These are phyloP conservation scores for Coriolopsis trogii DNA, from an alignment of 1,284 basidiomycete genomes.

Conservation along the genomic window DNA sequence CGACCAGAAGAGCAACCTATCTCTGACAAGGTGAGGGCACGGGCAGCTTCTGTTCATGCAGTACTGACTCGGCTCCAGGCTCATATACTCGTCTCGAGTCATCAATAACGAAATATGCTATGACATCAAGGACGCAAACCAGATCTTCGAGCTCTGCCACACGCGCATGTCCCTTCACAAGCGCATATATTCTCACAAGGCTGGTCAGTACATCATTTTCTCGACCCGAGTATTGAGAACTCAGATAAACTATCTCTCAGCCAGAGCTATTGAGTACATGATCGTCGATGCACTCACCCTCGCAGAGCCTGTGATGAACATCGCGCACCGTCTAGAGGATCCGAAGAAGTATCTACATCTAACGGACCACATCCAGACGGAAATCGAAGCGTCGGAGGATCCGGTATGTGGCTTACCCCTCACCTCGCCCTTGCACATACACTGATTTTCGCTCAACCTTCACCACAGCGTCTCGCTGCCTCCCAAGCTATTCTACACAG, in stretches of 20 bases:
- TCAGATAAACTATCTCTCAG: conserved; percentile 36
- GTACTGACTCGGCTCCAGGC: conserved; percentile 39
- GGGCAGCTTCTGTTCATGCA: neutral
- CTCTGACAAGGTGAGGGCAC: conserved; percentile 46
- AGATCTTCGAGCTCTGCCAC: conserved; percentile 71
- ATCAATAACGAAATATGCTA: conserved; percentile 76
- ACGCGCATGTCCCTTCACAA: conserved; percentile 78
- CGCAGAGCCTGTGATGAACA: conserved; percentile 64
- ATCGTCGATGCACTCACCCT: conserved; percentile 69
- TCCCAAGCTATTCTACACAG: conserved; percentile 63
- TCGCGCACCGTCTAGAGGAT: conserved; percentile 57
- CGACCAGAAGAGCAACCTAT: conserved; percentile 63
- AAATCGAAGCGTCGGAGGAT: conserved; percentile 55
- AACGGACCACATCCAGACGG: conserved; percentile 65
- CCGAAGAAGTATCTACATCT: conserved; percentile 63
- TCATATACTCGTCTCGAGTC: conserved; percentile 74
- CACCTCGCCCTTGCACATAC: neutral
- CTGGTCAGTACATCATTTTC: conserved; percentile 45
- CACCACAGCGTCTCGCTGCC: conserved; percentile 54
- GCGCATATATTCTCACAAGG: conserved; percentile 77
- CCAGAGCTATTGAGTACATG: conserved; percentile 80
- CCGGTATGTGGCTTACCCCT: conserved; percentile 39
- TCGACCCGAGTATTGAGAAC: neutral
- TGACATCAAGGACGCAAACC: conserved; percentile 76
- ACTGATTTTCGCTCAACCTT: too few relatives aligned